Evolutionary conservation across 2,329 filamentous ascomycete genomes (phyloP).

Genomic region (Cadophora sp.): DNA sequence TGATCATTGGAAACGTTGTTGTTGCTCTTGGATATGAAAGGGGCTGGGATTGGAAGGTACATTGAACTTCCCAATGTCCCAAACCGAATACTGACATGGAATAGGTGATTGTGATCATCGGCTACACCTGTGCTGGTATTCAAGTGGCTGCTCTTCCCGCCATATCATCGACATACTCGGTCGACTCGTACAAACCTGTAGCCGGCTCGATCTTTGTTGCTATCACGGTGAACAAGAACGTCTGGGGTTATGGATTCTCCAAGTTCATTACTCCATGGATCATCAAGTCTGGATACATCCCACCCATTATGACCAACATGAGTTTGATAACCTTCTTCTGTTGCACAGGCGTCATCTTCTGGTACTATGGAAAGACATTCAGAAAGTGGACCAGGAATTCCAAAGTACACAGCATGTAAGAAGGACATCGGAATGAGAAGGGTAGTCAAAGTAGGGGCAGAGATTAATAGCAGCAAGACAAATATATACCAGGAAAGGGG

Average conservation of each 20-base stretch:
- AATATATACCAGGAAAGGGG: too few species aligned
- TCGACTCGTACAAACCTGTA: constrained; percentile 69
- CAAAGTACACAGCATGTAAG: constrained; percentile 58
- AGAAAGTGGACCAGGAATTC: constrained; percentile 61
- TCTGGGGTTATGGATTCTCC: constrained; percentile 67
- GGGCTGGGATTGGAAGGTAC: constrained; percentile 59
- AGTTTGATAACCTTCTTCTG: constrained; percentile 60
- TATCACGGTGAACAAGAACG: constrained; percentile 68
- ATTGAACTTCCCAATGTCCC: background rate
- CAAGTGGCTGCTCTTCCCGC: constrained; percentile 65
- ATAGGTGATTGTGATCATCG: constrained; percentile 58
- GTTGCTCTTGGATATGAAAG: constrained; percentile 60
- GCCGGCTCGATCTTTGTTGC: constrained; percentile 64
- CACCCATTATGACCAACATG: constrained; percentile 67
- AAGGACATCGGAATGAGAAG: background rate
- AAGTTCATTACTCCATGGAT: constrained; percentile 63
- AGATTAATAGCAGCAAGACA: too few species aligned
- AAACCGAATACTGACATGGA: constrained; percentile 16
- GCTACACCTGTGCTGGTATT: constrained; percentile 61
- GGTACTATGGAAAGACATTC: constrained; percentile 64
- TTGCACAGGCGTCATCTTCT: constrained; percentile 58
- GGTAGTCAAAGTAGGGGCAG: too few species aligned
- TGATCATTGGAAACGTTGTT: constrained; percentile 61
- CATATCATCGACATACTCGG: constrained; percentile 62
- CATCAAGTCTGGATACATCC: constrained; percentile 56